Evolutionary conservation across 768 basidiomycete genomes (phyloP).

Genomic region (Leucosporidium yakuticum): DNA sequence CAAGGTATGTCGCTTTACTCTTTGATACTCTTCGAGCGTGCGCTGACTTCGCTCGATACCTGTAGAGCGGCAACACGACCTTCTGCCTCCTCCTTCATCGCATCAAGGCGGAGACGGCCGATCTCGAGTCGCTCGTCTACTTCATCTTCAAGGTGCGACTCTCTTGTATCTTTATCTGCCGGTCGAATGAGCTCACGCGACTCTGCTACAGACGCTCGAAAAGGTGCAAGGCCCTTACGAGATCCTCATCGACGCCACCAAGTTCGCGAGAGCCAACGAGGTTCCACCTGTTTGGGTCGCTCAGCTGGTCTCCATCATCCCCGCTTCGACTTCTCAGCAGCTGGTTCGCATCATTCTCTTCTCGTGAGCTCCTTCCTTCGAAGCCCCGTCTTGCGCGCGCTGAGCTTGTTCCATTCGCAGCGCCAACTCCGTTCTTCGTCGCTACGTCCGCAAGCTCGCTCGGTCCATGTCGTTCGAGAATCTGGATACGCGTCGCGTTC

Average conservation of each 20-base stretch:
- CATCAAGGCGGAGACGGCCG: slow-evolving; percentile 71
- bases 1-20: slow-evolving; percentile 77
- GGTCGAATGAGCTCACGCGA: not conserved
- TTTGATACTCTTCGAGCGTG: slow-evolving; percentile 56
- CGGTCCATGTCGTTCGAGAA: slow-evolving; percentile 5
- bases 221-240: slow-evolving; percentile 49
- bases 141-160: slow-evolving; percentile 64
- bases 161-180: not conserved
- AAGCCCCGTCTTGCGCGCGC: too few species aligned
- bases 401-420: slow-evolving; percentile 43
- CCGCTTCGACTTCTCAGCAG: slow-evolving; percentile 60
- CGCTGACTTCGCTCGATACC: not conserved
- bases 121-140: slow-evolving; percentile 70
- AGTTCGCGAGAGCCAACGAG: slow-evolving; percentile 66
- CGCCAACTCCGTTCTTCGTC: slow-evolving; percentile 63
- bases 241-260: slow-evolving; percentile 74
- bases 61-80: slow-evolving; percentile 28
- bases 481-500: slow-evolving; percentile 52
- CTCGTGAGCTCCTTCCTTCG: too few species aligned
- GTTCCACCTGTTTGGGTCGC: slow-evolving; percentile 76
- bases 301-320: slow-evolving; percentile 67
- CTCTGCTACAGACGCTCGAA: not conserved
- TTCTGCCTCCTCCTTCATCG: slow-evolving; percentile 63
- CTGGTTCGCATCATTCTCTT: slow-evolving; percentile 61
- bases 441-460: slow-evolving; percentile 62